Evolutionary conservation across 2,329 filamentous ascomycete genomes (phyloP).

Genomic region (Chrysosporium queenslandicum): DNA sequence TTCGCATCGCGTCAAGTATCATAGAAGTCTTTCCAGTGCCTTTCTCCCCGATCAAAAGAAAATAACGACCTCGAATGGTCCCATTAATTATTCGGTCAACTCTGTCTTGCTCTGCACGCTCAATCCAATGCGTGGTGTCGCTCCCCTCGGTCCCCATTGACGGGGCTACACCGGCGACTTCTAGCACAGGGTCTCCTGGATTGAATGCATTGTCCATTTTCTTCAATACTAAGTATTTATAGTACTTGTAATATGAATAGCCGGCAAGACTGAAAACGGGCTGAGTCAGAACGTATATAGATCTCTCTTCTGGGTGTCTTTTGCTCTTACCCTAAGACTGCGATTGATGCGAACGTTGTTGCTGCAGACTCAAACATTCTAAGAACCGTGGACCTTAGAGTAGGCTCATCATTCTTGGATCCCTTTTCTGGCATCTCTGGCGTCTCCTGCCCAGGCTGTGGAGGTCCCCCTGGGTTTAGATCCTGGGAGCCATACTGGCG

Average conservation of each 20-base stretch:
- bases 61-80: conserved; percentile 66
- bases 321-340: conserved; percentile 52
- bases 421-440: conserved; percentile 23
- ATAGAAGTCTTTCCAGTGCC: conserved; percentile 95
- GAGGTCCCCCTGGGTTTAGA: conserved; percentile 12
- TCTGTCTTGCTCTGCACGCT: conserved; percentile 66
- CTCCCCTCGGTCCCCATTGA: conserved; percentile 31
- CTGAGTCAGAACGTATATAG: conserved; percentile 13
- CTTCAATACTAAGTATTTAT: conserved; percentile 80
- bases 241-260: conserved; percentile 68
- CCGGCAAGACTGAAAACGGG: conserved; percentile 45
- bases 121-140: conserved; percentile 62
- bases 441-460: conserved; percentile 13
- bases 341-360: conserved; percentile 64
- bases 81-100: conserved; percentile 80
- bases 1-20: conserved; percentile 90
- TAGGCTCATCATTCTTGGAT: conserved; percentile 22
- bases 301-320: neutral
- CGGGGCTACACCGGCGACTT: conserved; percentile 53
- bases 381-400: conserved; percentile 32
- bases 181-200: conserved; percentile 81
- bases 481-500: conserved; percentile 17
- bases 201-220: conserved; percentile 92
- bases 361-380: conserved; percentile 66
- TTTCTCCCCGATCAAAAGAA: conserved; percentile 87